phyloP scores from a whole-genome alignment of 1,139 yeast species.

The Meyerozyma sp. region DNA sequence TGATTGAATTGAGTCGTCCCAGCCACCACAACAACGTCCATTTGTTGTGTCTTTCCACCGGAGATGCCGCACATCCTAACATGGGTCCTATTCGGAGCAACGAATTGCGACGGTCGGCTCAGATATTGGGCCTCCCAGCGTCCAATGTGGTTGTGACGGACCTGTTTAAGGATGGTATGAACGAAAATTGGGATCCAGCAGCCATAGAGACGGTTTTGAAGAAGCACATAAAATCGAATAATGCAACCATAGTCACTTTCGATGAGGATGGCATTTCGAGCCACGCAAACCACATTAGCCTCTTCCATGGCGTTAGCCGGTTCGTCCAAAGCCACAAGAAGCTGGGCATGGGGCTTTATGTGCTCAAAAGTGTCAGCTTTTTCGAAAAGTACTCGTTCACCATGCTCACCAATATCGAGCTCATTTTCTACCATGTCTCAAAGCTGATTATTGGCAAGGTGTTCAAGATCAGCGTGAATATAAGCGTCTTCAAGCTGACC shows the following conservation, averaged over 20 bases:
- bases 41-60: conserved; percentile 70
- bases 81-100: conserved; percentile 56
- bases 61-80: conserved; percentile 61
- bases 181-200: conserved; percentile 54
- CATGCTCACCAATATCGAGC: conserved; percentile 41
- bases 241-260: conserved; percentile 58
- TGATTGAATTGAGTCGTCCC: conserved; percentile 48
- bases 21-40: conserved; percentile 47
- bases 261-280: conserved; percentile 78
- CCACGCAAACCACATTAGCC: conserved; percentile 80
- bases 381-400: conserved; percentile 50
- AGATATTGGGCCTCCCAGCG: conserved; percentile 48
- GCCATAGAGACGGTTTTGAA: conserved; percentile 30
- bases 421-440: conserved; percentile 30
- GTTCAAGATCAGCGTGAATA: conserved; percentile 34
- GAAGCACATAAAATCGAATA: conserved; percentile 14
- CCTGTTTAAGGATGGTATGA: conserved; percentile 67
- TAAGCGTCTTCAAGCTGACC: conserved; percentile 32
- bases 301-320: conserved; percentile 49
- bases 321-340: conserved; percentile 17
- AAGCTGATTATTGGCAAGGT: conserved; percentile 25
- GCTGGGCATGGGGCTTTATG: conserved; percentile 19
- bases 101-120: conserved; percentile 58
- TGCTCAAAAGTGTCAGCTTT: conserved; percentile 42
- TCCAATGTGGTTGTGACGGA: conserved; percentile 43